Base-by-base conservation (phyloP, 257 asterid species). In the Avicennia marina region DNA sequence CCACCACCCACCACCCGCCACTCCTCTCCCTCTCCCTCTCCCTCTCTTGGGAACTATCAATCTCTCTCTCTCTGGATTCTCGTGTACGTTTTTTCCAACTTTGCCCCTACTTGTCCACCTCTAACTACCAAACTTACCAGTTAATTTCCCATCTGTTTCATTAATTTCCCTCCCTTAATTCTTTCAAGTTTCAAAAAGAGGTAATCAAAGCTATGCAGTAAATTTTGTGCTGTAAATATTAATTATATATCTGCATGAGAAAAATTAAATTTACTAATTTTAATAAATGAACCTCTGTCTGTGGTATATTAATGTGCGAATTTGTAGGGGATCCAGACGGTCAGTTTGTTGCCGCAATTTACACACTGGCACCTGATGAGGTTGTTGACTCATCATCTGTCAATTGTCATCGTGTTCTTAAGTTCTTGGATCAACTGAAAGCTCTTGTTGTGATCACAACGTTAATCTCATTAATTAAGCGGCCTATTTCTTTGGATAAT, bases 1-100 rank as follows among this genome's bases (percentile, higher is more conserved):
- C 89, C 81, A 81, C 77, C 68, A 70, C 62, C 65, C 20, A 17
- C 77, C 68, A 70, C 62, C 65, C 20, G 13, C 59, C 5, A 31
- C 17, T 15, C 58, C 8, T 29, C 8, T 29, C 34, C 8, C 8
- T 29, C 8, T 8, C 34, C 34, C 34, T 29, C 75, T 41, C 29
- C 40, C 13, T 44, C 13, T 41, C 65, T 56, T 59, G 77, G 72
- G 69, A 74, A 79, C 63, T 56, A 51, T 66, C 70, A 73, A 78
- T 41, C 29, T 44, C 13, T 44, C 13, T 41, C 65, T 56, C 58
- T 63, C 64, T 69, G 65, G 72, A 69, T 72, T 67, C 59, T 69
- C 73, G 76, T 75, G 80, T 56, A 60, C 36, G 7, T 20, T 26
- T 34, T 19, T 72, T 47, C 76, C 84, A 19, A 49, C 0, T 56